These are phyloP conservation scores for Mycotypha africana DNA, from an alignment of 371 early-diverging fungal genomes.

Conservation along the genomic window DNA sequence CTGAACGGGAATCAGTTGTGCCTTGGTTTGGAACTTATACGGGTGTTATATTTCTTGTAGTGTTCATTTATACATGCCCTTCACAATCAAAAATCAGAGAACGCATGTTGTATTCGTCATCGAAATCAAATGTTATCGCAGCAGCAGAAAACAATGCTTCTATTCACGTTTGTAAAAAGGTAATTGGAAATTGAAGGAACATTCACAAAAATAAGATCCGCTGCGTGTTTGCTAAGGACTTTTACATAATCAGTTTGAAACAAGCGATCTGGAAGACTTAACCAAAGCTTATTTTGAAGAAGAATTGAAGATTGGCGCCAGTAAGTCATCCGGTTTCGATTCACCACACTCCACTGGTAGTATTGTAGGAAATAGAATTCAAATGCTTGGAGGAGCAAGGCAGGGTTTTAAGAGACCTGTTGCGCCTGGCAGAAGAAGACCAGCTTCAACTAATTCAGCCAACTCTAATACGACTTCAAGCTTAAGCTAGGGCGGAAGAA, in stretches of 20 bases:
- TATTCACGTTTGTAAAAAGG: constrained; percentile 59
- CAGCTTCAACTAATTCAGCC: constrained; percentile 5
- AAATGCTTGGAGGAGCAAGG: constrained; percentile 35
- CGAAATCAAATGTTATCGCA: constrained; percentile 55
- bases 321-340: not conserved
- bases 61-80: constrained; percentile 83
- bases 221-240: no score
- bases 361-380: constrained; percentile 34
- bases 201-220: no score
- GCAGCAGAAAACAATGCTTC: constrained; percentile 49
- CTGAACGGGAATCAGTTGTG: no score
- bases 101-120: constrained; percentile 85
- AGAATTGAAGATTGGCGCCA: constrained; percentile 36
- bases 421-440: constrained; percentile 48
- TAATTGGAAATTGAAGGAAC: constrained; percentile 10
- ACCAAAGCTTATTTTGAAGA: constrained; percentile 52
- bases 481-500: no score
- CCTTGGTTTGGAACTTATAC: no score
- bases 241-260: constrained; percentile 63
- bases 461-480: no score
- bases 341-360: constrained; percentile 9
- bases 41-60: constrained; percentile 21
- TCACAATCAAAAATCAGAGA: constrained; percentile 72
- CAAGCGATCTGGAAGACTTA: constrained; percentile 64
- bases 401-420: constrained; percentile 44